These are phyloP conservation scores for Madurella mycetomatis DNA, from an alignment of 2,329 filamentous ascomycete genomes.

Conservation along the genomic window DNA sequence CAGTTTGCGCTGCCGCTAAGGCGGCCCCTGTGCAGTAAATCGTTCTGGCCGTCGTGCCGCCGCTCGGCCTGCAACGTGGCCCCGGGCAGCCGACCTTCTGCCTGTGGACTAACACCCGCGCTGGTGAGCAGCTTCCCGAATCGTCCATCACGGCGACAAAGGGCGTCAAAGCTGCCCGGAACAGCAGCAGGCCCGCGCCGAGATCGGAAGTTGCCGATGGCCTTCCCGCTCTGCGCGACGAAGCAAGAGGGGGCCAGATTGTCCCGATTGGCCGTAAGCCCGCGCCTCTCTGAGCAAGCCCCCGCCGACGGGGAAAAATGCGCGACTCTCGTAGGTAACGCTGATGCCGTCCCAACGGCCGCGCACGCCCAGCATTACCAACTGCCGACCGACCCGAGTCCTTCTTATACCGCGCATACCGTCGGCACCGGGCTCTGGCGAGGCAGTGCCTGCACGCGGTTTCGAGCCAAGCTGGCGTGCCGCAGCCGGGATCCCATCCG, in stretches of 20 bases:
- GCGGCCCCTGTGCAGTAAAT: conserved; percentile 6
- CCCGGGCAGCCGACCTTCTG: conserved; percentile 10
- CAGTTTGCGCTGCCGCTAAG: neutral
- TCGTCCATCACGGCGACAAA: conserved; percentile 16
- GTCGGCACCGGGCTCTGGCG: neutral
- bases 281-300: conserved; percentile 12
- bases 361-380: conserved; percentile 1
- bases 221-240: neutral
- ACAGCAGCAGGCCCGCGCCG: conserved; percentile 11
- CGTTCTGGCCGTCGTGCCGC: conserved; percentile 8
- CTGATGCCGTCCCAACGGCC: conserved; percentile 14
- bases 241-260: conserved; percentile 13
- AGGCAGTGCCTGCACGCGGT: conserved; percentile 9
- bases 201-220: conserved; percentile 25
- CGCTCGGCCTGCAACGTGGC: conserved; percentile 14
- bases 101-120: conserved; percentile 16
- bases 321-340: neutral
- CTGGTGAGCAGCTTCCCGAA: conserved; percentile 24
- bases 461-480: neutral
- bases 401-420: conserved; percentile 5
- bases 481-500: neutral
- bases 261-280: conserved; percentile 21
- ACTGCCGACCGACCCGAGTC: neutral
- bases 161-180: conserved; percentile 1
- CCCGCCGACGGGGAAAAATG: conserved; percentile 7